These are phyloP conservation scores for Phytophthora sojae DNA, from an alignment of 352 stramenopile species.

Conservation along the genomic window DNA sequence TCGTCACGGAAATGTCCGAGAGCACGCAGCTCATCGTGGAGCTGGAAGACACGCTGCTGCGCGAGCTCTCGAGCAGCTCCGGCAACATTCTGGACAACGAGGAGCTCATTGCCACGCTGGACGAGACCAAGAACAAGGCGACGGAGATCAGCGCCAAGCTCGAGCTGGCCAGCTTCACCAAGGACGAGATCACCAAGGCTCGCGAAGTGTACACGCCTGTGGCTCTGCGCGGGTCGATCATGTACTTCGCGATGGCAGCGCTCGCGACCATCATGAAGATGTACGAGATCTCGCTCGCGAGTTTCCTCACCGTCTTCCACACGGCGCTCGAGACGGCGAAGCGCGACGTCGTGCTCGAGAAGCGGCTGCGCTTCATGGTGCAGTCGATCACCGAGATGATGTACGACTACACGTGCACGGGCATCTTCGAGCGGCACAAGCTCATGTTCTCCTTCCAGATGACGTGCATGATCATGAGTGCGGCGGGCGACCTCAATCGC, in stretches of 20 bases:
- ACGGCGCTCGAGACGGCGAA: slow-evolving; percentile 92
- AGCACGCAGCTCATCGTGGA: slow-evolving; percentile 94
- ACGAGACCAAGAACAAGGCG: slow-evolving; percentile 96
- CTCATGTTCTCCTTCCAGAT: slow-evolving; percentile 98
- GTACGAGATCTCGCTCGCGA: slow-evolving; percentile 96
- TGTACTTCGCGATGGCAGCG: slow-evolving; percentile 95
- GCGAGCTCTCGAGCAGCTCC: slow-evolving; percentile 89
- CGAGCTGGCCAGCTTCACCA: slow-evolving; percentile 93
- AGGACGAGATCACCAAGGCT: slow-evolving; percentile 94
- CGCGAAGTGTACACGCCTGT: slow-evolving; percentile 93
- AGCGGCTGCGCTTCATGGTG: slow-evolving; percentile 90
- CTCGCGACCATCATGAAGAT: slow-evolving; percentile 95
- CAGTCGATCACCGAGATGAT: slow-evolving; percentile 93
- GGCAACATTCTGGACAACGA: slow-evolving; percentile 97
- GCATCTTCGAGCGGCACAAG: slow-evolving; percentile 98
- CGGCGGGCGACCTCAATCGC: slow-evolving; percentile 83
- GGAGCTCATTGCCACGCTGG: slow-evolving; percentile 94
- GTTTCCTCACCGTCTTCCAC: slow-evolving; percentile 93
- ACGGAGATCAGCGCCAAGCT: slow-evolving; percentile 95
- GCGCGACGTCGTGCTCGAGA: slow-evolving; percentile 91
- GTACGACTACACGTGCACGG: slow-evolving; percentile 97
- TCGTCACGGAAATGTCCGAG: slow-evolving; percentile 94
- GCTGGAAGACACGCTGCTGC: slow-evolving; percentile 93
- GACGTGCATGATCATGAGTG: slow-evolving; percentile 95
- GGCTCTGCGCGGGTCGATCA: slow-evolving; percentile 92